A percentile compares a stretch with the other conserved stretches of the same genome.
Evolutionary conservation across 1,284 basidiomycete species (phyloP).

Genomic region (Tausonia pullulans): DNA sequence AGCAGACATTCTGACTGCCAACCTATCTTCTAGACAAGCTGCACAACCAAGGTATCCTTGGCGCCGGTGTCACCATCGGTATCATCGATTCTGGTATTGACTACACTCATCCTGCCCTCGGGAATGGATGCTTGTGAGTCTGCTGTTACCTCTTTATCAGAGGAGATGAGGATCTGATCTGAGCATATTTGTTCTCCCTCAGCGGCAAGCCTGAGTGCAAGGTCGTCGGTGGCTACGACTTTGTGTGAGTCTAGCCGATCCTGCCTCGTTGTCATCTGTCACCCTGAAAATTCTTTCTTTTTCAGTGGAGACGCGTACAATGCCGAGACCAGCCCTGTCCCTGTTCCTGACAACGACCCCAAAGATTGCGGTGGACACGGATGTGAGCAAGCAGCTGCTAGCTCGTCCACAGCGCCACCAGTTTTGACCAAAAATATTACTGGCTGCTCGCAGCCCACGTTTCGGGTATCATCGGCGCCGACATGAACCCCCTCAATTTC

Average conservation of each 20-base stretch:
- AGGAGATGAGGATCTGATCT: too few species aligned
- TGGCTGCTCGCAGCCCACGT: not conserved
- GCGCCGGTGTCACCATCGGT: constrained; percentile 45
- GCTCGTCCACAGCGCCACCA: not conserved
- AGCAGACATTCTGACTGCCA: constrained; percentile 25
- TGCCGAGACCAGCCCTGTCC: not conserved
- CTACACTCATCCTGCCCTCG: constrained; percentile 52
- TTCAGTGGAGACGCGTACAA: not conserved
- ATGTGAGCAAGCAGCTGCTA: not conserved
- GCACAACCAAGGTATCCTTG: constrained; percentile 42
- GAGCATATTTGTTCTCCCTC: too few species aligned
- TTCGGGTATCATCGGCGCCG: constrained; percentile 9
- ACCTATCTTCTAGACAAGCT: constrained; percentile 33
- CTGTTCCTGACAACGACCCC: constrained; percentile 6
- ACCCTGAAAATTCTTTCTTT: too few species aligned
- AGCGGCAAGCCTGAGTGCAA: constrained; percentile 1
- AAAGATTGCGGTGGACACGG: constrained; percentile 36
- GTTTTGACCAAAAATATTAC: not conserved
- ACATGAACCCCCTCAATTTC: not conserved
- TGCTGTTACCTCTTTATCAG: too few species aligned
- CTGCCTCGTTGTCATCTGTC: not conserved
- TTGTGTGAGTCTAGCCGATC: not conserved
- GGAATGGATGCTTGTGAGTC: constrained; percentile 35
- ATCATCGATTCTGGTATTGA: constrained; percentile 45
- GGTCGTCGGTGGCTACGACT: constrained; percentile 4